Conservation (phyloP, 2,329 filamentous ascomycete species). For the Rutstroemia sp. region DNA sequence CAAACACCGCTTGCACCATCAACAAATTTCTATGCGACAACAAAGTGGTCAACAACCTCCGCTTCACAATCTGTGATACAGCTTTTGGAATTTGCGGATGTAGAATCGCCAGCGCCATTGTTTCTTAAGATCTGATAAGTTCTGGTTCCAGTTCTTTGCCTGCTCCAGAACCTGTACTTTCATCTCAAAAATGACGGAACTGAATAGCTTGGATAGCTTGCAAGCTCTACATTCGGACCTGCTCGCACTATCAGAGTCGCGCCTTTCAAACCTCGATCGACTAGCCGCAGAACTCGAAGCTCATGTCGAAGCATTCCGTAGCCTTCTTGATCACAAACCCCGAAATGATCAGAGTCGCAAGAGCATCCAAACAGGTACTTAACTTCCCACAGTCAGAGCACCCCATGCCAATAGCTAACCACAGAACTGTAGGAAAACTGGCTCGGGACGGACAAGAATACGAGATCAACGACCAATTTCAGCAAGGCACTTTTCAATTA, state of each 20-base stretch:
- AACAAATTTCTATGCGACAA: slow-evolving; percentile 6
- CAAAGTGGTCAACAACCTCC: background rate
- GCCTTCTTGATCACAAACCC: slow-evolving; percentile 65
- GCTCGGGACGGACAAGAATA: slow-evolving; percentile 67
- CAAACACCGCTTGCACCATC: slow-evolving; percentile 6
- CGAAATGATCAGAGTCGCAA: slow-evolving; percentile 72
- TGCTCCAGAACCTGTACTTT: slow-evolving; percentile 18
- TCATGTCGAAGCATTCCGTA: slow-evolving; percentile 59
- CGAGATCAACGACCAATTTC: slow-evolving; percentile 77
- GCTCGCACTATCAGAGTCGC: slow-evolving; percentile 63
- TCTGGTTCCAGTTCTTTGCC: background rate
- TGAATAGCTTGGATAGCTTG: slow-evolving; percentile 62
- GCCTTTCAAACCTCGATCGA: slow-evolving; percentile 63
- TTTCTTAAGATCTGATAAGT: background rate
- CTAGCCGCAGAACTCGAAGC: slow-evolving; percentile 57
- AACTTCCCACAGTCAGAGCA: slow-evolving; percentile 13
- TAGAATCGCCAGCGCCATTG: too few species aligned
- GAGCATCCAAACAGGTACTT: slow-evolving; percentile 58
- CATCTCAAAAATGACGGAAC: slow-evolving; percentile 56
- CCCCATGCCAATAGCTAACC: too few species aligned
- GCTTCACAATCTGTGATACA: slow-evolving; percentile 1
- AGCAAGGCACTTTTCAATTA: slow-evolving; percentile 71
- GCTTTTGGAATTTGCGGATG: too few species aligned
- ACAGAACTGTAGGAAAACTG: slow-evolving; percentile 56
- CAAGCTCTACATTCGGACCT: slow-evolving; percentile 84